Evolutionary conservation across 169 alveolate species (phyloP), one percentile per base, ranked within the genome.

Genomic region (Neospora caninum): DNA sequence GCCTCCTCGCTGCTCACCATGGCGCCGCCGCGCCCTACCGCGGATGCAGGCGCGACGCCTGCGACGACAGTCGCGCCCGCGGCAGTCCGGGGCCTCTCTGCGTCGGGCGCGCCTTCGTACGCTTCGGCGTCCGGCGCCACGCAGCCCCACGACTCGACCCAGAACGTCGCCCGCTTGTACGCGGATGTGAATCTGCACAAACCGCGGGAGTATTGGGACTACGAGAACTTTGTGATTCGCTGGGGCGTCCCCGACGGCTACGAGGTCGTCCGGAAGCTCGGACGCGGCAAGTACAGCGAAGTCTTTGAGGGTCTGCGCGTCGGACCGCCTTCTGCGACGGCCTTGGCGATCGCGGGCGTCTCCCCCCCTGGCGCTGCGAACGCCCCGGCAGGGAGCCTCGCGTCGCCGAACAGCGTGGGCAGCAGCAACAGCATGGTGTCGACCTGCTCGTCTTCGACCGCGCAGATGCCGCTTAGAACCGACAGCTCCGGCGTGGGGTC

Each of bases 231-330:
- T 91, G 95, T 97, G 92, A 96, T 98, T 34, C 97, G 97, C 80
- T 98, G 99, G 99, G 97, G 97, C 69, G 95, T 96, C 31, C 99
- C 98, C 18, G 99, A 98, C 92, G 97, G 98, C 93, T 99, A 99
- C 95, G 99, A 98, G 95, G 97, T 99, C 36, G 96, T 98, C 64
- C 97, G 97, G 91, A 99, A 99, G 97, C 98, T 99, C 39, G 99
- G 99, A n/a, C 96, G 99, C 91, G 99, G 99, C 38, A 98, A 99
- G 96, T 99, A 99, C 97, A 98, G 99, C 94, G 99, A 99, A 95
- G 99, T 99, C 54, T 99, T 98, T 96, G 99, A 98, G 91, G 99
- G 99, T 53, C 97, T 96, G 53, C 95, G 97, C 58, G 95, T 91
- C 80, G 94, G 88, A 43, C 58, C 95, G 86, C 87, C 82, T 20